Evolutionary conservation across 371 early-diverging fungal genomes (phyloP).

Genomic region (Paraphysoderma sedebokerense): DNA sequence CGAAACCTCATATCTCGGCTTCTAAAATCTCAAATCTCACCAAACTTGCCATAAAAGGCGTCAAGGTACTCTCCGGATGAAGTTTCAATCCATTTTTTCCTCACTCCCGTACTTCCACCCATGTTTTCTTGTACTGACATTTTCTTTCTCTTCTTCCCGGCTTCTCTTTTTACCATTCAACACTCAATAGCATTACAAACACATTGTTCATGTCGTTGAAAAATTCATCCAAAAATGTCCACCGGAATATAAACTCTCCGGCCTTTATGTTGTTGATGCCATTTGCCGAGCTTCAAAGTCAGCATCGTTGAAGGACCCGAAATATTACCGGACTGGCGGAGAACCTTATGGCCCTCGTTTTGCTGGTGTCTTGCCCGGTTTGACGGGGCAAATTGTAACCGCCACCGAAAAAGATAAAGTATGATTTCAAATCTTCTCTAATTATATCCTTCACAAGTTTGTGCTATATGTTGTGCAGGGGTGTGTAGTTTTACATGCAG

Average conservation of each 20-base stretch:
- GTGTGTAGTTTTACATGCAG: too few species aligned
- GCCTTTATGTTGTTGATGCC: constrained; percentile 1
- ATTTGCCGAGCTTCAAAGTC: neutral
- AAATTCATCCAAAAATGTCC: too few species aligned
- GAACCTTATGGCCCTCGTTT: constrained; percentile 1
- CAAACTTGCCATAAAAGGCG: neutral
- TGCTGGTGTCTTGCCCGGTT: neutral
- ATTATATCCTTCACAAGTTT: too few species aligned
- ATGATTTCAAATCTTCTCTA: neutral
- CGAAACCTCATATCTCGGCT: neutral
- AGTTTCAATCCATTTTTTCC: too few species aligned
- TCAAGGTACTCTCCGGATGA: too few species aligned
- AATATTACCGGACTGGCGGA: neutral
- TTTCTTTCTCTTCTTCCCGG: too few species aligned
- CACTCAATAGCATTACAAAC: too few species aligned
- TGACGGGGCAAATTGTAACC: neutral
- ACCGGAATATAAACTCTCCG: constrained; percentile 2
- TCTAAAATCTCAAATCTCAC: neutral
- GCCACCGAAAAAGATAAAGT: neutral
- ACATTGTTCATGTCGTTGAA: too few species aligned
- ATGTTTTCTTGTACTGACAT: too few species aligned
- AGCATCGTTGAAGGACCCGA: neutral
- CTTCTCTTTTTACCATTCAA: too few species aligned
- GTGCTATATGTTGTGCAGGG: too few species aligned
- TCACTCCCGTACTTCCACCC: too few species aligned